phyloP scores from a whole-genome alignment of 2,329 filamentous ascomycete genomes.

The Fusarium tuaranense region DNA sequence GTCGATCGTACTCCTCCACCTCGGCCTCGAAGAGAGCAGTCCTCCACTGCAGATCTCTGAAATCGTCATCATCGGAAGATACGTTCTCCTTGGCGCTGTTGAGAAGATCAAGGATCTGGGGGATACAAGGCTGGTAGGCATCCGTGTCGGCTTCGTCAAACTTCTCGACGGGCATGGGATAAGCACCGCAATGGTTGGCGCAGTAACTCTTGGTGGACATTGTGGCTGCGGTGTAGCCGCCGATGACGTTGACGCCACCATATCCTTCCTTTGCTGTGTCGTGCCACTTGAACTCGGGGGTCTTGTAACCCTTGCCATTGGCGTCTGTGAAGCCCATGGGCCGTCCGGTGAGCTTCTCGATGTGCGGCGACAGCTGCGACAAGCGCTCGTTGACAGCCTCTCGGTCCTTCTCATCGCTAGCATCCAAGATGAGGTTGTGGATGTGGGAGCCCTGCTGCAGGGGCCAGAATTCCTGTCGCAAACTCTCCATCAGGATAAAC shows the following conservation, averaged over 20 bases:
- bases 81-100: constrained; percentile 44
- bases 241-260: constrained; percentile 56
- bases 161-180: constrained; percentile 56
- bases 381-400: constrained; percentile 46
- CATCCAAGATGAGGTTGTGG: constrained; percentile 46
- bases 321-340: constrained; percentile 34
- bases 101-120: constrained; percentile 52
- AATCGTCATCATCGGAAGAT: constrained; percentile 35
- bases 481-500: constrained; percentile 58
- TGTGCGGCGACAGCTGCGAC: constrained; percentile 37
- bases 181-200: constrained; percentile 57
- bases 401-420: constrained; percentile 40
- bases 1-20: constrained; percentile 51
- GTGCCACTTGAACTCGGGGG: constrained; percentile 45
- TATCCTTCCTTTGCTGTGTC: constrained; percentile 36
- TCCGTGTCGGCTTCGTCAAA: constrained; percentile 56
- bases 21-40: constrained; percentile 51
- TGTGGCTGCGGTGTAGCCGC: constrained; percentile 55
- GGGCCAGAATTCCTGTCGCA: constrained; percentile 59
- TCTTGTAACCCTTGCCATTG: constrained; percentile 44
- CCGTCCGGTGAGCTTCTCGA: constrained; percentile 36
- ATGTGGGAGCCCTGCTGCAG: constrained; percentile 56
- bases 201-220: constrained; percentile 59
- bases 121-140: constrained; percentile 59
- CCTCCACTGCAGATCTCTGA: constrained; percentile 47